Percentiles rank a stretch among this genome's conserved stretches.
These are phyloP conservation scores for Ceratocystiopsis brevicomis DNA, from an alignment of 2,329 filamentous ascomycete species.

Conservation along the genomic window DNA sequence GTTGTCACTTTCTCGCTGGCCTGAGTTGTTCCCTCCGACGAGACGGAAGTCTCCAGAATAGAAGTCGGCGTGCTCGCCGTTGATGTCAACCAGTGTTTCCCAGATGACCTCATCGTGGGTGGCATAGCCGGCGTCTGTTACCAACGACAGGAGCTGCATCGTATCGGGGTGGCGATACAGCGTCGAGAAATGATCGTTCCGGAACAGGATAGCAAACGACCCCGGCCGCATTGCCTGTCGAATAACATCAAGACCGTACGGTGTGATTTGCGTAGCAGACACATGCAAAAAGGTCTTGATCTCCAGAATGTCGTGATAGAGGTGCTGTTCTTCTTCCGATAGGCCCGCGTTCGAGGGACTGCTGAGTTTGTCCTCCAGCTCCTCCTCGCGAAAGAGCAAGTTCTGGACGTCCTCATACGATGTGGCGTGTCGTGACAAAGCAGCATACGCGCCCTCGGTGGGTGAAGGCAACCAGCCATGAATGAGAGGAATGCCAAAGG, in stretches of 20 bases:
- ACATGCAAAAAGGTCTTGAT: slow-evolving; percentile 68
- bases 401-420: slow-evolving; percentile 89
- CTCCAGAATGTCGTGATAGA: slow-evolving; percentile 64
- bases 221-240: slow-evolving; percentile 52
- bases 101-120: slow-evolving; percentile 82
- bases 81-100: slow-evolving; percentile 83
- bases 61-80: slow-evolving; percentile 63
- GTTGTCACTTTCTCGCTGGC: no score
- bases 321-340: slow-evolving; percentile 52
- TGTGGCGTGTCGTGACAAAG: slow-evolving; percentile 54
- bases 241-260: slow-evolving; percentile 60
- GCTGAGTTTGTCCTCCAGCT: slow-evolving; percentile 62
- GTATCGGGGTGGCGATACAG: slow-evolving; percentile 74
- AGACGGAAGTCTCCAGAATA: slow-evolving; percentile 79
- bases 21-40: slow-evolving; percentile 37
- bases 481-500: slow-evolving; percentile 72
- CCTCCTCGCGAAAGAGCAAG: slow-evolving; percentile 72
- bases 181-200: slow-evolving; percentile 94
- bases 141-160: slow-evolving; percentile 57
- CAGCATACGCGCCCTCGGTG: slow-evolving; percentile 45
- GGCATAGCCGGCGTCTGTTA: slow-evolving; percentile 84
- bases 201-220: slow-evolving; percentile 75
- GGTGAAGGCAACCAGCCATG: slow-evolving; percentile 78
- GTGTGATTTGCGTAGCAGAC: slow-evolving; percentile 75
- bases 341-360: slow-evolving; percentile 30